A percentile compares a stretch with the other conserved stretches of the same genome.
Evolutionary conservation across 2,329 filamentous ascomycete genomes (phyloP).

Genomic region (Nemania sp.): DNA sequence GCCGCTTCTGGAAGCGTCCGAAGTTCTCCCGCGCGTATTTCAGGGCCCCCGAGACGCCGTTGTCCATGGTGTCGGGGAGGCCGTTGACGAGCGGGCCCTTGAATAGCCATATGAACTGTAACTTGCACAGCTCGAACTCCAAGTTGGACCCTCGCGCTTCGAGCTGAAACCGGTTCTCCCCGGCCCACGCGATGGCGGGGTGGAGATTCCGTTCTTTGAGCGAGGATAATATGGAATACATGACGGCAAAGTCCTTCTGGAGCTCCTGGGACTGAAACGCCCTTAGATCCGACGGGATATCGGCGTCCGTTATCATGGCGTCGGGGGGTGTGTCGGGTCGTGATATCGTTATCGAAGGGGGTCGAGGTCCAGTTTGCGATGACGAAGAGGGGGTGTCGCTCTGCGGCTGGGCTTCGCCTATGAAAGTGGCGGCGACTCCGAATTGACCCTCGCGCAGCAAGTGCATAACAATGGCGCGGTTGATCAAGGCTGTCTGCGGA

Average conservation of each 20-base stretch:
- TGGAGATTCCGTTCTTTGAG: conserved; percentile 74
- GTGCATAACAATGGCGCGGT: conserved; percentile 95
- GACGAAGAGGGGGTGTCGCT: conserved; percentile 24
- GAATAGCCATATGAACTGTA: conserved; percentile 91
- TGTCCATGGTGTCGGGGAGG: conserved; percentile 53
- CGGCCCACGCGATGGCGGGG: conserved; percentile 88
- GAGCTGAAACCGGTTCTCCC: conserved; percentile 68
- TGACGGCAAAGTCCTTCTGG: conserved; percentile 80
- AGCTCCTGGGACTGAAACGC: conserved; percentile 68
- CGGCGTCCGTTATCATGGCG: conserved; percentile 38
- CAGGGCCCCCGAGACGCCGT: conserved; percentile 68
- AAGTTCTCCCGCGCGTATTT: conserved; percentile 79
- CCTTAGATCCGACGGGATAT: conserved; percentile 54
- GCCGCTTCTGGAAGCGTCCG: conserved; percentile 71
- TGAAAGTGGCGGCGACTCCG: conserved; percentile 81
- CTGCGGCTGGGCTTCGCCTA: conserved; percentile 65
- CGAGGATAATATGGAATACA: conserved; percentile 87
- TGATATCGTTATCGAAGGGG: conserved; percentile 24
- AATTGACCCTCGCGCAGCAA: conserved; percentile 94
- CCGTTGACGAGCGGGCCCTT: conserved; percentile 62
- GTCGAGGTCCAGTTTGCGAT: conserved; percentile 30
- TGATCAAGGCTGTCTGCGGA: conserved; percentile 76
- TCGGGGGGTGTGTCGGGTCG: conserved; percentile 31
- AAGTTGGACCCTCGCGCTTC: conserved; percentile 87
- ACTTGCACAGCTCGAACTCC: conserved; percentile 89